Evolutionary conservation across 805 yeast genomes (phyloP), one percentile per base, ranked within the genome.

Genomic region (Kodamaea sagamina): DNA sequence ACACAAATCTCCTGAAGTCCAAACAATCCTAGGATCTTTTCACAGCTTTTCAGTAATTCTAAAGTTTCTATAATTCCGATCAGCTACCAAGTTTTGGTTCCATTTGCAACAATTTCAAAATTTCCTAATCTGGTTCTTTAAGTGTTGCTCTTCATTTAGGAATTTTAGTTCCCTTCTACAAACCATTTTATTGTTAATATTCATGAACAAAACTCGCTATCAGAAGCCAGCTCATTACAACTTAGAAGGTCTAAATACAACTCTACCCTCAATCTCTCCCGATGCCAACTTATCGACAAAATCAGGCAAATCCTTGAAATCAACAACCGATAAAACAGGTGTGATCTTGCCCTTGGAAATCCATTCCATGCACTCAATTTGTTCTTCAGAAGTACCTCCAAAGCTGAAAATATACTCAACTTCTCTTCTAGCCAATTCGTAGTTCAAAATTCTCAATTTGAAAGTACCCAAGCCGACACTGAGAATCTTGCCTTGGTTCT

Each of bases 321-420:
- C 54, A 4, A 48, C 62, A 7, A 55, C 47, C 9, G 51, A 52
- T 16, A 64, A 58, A 11, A 63, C 47, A 1, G 79, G 79, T 22
- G 55, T 62, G 35, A 75, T 57, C 32, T 52, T 61, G 3, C 78
- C 78, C 35, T 50, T 47, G 2, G 60, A 48, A 22, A 74, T 59
- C 72, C 76, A 68, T 24, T 65, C 54, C 63, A 75, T 60, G 26
- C 68, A 61, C 43, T 74, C 77, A 17, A 53, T 49, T 48, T 71
- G 76, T 39, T 75, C 78, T 7, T 53, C 49, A 1, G 72, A 65
- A 10, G 66, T 64, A 17, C 80, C 80, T 26, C 78, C 77, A 48
- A 71, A 70, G 34, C 67, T 61, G 47, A 65, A 71, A 25, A 63
- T 52, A 31, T 72, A 48, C 39, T 63, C 59, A 19, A 69, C 61